Conservation (phyloP, 768 basidiomycete species). For the Psilocybe azurescens region DNA sequence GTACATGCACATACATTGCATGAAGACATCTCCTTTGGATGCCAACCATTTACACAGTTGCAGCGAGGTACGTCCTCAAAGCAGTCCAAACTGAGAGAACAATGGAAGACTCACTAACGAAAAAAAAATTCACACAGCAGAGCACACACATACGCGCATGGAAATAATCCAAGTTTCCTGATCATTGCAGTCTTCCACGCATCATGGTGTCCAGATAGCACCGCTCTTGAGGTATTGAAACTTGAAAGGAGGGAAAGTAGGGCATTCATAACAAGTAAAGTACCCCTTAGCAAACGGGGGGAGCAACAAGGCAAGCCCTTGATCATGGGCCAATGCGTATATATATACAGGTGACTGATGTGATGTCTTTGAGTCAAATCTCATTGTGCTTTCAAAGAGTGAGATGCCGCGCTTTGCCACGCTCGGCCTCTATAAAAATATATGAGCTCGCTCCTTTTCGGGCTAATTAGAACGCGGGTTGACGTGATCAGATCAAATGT, state of each 20-base stretch:
- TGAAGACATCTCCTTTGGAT: not conserved
- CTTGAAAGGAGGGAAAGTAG: not conserved
- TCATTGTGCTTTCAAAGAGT: conserved; percentile 18
- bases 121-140: not conserved
- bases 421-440: conserved; percentile 4
- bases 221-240: not conserved
- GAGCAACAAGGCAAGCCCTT: not conserved
- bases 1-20: no score
- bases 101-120: conserved; percentile 9
- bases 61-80: not conserved
- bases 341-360: conserved; percentile 9
- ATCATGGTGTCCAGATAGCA: not conserved
- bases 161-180: no score
- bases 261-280: not conserved
- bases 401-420: conserved; percentile 12
- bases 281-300: not conserved
- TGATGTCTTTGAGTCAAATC: conserved; percentile 15
- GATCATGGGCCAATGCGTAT: not conserved
- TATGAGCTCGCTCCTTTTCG: conserved; percentile 14
- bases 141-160: not conserved
- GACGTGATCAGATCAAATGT: no score
- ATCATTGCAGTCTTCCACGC: not conserved
- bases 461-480: conserved; percentile 10
- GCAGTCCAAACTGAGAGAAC: conserved; percentile 8
- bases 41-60: not conserved